Conservation (phyloP, 2,329 filamentous ascomycete genomes). For the Leptographium flavum region DNA sequence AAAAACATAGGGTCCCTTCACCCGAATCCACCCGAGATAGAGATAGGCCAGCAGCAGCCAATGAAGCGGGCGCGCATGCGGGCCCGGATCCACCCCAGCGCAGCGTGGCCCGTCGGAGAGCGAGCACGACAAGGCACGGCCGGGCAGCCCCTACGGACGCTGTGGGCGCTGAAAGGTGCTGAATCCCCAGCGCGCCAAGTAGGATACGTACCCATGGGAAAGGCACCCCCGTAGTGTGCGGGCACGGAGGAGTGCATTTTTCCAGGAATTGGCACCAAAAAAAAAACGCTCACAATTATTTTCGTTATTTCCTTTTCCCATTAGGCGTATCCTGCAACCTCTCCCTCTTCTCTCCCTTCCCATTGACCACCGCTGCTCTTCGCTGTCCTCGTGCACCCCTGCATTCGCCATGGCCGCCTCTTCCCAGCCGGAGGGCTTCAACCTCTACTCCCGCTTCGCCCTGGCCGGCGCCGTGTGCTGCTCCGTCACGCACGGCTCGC, state of each 20-base stretch:
- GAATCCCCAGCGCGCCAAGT: too few species aligned
- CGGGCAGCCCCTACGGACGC: too few species aligned
- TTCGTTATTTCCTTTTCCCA: not conserved
- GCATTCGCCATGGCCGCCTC: slow-evolving; percentile 30
- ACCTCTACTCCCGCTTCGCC: slow-evolving; percentile 90
- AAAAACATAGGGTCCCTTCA: slow-evolving; percentile 1
- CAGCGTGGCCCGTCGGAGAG: not conserved
- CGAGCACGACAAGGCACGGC: not conserved
- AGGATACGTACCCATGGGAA: too few species aligned
- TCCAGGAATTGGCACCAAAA: too few species aligned
- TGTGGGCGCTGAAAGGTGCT: too few species aligned
- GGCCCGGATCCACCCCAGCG: not conserved
- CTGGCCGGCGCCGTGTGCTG: slow-evolving; percentile 97
- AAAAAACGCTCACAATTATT: not conserved
- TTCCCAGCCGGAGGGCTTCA: slow-evolving; percentile 31
- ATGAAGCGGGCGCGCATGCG: not conserved
- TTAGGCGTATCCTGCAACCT: not conserved
- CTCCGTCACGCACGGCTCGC: slow-evolving; percentile 89
- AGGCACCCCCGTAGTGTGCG: too few species aligned
- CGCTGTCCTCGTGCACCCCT: slow-evolving; percentile 11
- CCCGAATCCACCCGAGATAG: slow-evolving; percentile 13
- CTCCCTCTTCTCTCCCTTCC: not conserved
- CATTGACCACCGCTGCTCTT: not conserved
- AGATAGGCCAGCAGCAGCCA: slow-evolving; percentile 1
- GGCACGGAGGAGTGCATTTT: too few species aligned